These are phyloP conservation scores for Nissolia schottii DNA, from an alignment of 306 rosid species.

Conservation along the genomic window DNA sequence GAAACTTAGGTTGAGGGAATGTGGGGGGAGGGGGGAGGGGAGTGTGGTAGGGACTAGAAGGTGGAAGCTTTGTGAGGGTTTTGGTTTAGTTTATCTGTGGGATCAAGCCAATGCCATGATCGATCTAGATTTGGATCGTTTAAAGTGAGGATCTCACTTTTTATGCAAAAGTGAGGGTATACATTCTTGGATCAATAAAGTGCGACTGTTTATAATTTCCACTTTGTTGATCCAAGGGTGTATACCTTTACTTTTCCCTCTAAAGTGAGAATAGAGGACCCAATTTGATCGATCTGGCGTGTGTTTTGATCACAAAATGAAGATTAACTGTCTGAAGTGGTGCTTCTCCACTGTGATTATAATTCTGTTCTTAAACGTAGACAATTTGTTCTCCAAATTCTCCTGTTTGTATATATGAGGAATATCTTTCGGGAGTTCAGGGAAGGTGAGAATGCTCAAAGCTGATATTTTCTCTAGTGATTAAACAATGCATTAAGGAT, in stretches of 20 bases:
- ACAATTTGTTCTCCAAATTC: background rate
- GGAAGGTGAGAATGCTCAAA: background rate
- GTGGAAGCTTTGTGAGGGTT: background rate
- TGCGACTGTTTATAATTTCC: too few species aligned
- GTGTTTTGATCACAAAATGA: background rate
- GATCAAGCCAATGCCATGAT: too few species aligned
- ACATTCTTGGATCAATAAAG: too few species aligned
- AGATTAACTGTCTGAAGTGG: background rate
- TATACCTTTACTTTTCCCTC: too few species aligned
- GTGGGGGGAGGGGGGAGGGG: background rate
- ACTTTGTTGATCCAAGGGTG: too few species aligned
- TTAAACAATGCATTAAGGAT: background rate
- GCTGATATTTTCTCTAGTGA: background rate
- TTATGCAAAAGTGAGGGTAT: too few species aligned
- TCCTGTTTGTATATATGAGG: background rate
- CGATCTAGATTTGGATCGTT: too few species aligned
- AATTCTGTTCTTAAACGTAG: background rate
- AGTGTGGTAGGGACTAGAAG: background rate
- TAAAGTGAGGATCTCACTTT: too few species aligned
- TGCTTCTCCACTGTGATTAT: background rate
- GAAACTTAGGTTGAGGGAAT: background rate
- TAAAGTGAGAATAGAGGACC: too few species aligned
- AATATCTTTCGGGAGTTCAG: background rate
- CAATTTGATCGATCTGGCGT: too few species aligned
- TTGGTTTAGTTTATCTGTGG: slow-evolving; percentile 6